Percentiles rank a stretch among this genome's conserved stretches.
phyloP scores from a whole-genome alignment of 2,329 filamentous ascomycete genomes.

The Xylaria sp. region DNA sequence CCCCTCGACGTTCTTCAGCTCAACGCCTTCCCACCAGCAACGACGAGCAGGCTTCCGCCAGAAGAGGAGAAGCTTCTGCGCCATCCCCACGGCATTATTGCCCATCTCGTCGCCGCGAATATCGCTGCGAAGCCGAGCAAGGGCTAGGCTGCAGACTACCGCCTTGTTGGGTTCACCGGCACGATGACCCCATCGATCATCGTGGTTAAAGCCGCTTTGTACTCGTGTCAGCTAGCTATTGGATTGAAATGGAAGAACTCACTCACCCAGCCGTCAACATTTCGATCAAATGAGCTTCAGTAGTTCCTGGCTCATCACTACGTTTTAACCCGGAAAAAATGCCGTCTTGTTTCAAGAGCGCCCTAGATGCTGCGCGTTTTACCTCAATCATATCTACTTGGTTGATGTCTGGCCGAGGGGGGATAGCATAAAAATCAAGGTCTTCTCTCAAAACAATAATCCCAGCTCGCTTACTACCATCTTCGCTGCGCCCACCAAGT shows the following conservation, averaged over 20 bases:
- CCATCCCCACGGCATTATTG: constrained; percentile 91
- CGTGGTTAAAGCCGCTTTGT: constrained; percentile 90
- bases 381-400: constrained; percentile 94
- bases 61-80: constrained; percentile 95
- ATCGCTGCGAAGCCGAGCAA: constrained; percentile 92
- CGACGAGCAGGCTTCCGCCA: constrained; percentile 96
- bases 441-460: constrained; percentile 98
- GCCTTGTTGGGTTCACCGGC: constrained; percentile 99
- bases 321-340: constrained; percentile 96
- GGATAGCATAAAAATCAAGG: constrained; percentile 96
- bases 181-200: constrained; percentile 94
- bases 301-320: constrained; percentile 95
- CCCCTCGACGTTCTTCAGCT: constrained; percentile 88
- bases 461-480: constrained; percentile 85
- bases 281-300: constrained; percentile 97
- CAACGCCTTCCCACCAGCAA: constrained; percentile 99
- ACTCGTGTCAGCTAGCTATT: constrained; percentile 36
- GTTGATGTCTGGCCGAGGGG: constrained; percentile 83
- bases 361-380: constrained; percentile 88
- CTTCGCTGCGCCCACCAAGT: constrained; percentile 66
- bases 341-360: constrained; percentile 88
- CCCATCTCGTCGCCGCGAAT: constrained; percentile 82
- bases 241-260: constrained; percentile 3
- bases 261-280: constrained; percentile 98
- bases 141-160: constrained; percentile 94